Base-by-base conservation (phyloP, 2,329 filamentous ascomycete genomes). In the Neofusicoccum kwambonambiense region DNA sequence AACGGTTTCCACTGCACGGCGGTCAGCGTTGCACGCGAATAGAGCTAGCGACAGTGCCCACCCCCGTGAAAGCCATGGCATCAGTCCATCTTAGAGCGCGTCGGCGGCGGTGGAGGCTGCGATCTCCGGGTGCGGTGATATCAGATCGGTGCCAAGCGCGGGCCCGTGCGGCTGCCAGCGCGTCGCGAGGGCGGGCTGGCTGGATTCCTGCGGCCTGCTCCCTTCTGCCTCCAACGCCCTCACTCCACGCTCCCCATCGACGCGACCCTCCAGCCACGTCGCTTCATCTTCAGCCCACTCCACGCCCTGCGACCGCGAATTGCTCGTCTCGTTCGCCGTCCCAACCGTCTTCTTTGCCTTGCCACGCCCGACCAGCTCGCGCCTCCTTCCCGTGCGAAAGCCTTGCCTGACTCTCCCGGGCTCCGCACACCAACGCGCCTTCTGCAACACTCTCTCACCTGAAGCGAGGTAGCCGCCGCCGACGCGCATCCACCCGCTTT, bases 1-100 rank as follows among this genome's bases (percentile, higher is more conserved):
- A 99, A 99, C 71, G 90, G 89, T 90, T 97, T 97, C 94, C 95
- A 98, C 94, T 97, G 69, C 51, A 34, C 62, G 11, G 9, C 8
- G 15, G 58, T 67, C 56, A 65, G 49, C n/a, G 11, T 4, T n/a
- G 12, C 22, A 15, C 4, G 15, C 2, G 3, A 12, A 9, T 13
- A 12, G 49, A 54, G 22, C 17, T 47, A n/a, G 61, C 50, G n/a
- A 13, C 13, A 22, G 35, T 4, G 41, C 49, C 12, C 39, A 79
- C 78, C 74, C 77, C 77, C 73, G 77, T 77, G 72, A 79, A 71
- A 65, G 78, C 77, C 77, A 79, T 79, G 67, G 68, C 61, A 68
- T 42, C 66, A 61, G 52, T 51, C 67, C 58, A 68, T 65, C 56
- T n/a, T 39, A 35, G 51, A 13, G 41, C 35, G 39, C 34, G 62